Percentiles rank a stretch among this genome's conserved stretches.
Evolutionary conservation across 2,329 filamentous ascomycete genomes (phyloP).

Genomic region (Paecilomyces sp.): DNA sequence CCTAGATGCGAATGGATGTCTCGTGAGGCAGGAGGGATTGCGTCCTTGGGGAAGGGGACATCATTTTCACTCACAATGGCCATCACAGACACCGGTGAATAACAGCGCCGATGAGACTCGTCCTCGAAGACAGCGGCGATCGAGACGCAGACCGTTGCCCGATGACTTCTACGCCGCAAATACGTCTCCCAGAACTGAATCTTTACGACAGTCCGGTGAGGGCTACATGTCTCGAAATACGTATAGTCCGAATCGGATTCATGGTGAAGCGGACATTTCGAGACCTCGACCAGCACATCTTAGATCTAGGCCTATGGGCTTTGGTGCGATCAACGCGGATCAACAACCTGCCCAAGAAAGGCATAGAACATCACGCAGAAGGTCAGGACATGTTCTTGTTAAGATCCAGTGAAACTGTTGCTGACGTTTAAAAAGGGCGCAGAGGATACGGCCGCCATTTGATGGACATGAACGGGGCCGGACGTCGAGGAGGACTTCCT

Average conservation of each 20-base stretch:
- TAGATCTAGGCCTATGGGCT: neutral
- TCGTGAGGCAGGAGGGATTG: neutral
- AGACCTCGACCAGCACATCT: neutral
- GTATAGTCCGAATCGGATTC: neutral
- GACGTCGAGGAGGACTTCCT: neutral
- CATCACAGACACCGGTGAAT: neutral
- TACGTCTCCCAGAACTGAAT: neutral
- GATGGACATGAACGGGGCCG: neutral
- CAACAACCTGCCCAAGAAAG: neutral
- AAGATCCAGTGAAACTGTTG: neutral
- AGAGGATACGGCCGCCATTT: neutral
- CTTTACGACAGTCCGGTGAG: neutral
- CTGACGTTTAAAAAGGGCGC: neutral
- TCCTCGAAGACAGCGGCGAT: neutral
- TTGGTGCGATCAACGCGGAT: neutral
- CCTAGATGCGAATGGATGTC: neutral
- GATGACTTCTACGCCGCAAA: neutral
- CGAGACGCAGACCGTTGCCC: neutral
- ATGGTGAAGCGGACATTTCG: neutral
- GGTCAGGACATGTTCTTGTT: neutral
- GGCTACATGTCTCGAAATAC: neutral
- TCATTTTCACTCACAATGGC: neutral
- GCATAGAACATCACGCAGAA: neutral
- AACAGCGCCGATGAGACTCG: neutral
- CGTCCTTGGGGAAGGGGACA: neutral